Conservation (phyloP, 768 basidiomycete genomes). For the Serpula lacrymans region DNA sequence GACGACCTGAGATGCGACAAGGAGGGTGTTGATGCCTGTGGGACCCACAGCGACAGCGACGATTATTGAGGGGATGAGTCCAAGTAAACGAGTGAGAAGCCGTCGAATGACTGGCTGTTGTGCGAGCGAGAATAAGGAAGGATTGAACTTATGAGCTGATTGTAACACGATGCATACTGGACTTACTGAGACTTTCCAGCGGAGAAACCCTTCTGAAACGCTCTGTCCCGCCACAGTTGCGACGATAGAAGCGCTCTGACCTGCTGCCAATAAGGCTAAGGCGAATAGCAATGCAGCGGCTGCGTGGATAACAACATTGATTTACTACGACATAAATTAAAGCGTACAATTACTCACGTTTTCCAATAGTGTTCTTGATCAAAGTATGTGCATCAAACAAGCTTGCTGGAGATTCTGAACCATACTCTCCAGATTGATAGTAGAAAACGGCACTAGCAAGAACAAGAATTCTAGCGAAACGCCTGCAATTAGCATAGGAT, state of each 20-base stretch:
- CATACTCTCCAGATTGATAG: constrained; percentile 40
- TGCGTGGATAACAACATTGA: constrained; percentile 25
- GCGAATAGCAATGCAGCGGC: constrained; percentile 88
- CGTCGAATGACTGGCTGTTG: constrained; percentile 72
- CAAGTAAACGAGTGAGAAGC: constrained; percentile 76
- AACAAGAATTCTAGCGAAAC: constrained; percentile 62
- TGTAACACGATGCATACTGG: too few species aligned
- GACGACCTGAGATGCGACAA: constrained; percentile 85
- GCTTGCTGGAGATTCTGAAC: constrained; percentile 53
- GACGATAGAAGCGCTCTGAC: constrained; percentile 87
- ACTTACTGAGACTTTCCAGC: constrained; percentile 75
- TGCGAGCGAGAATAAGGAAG: constrained; percentile 13
- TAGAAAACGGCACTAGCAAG: constrained; percentile 82
- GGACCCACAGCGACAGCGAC: constrained; percentile 74
- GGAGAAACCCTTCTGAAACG: constrained; percentile 86
- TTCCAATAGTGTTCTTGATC: constrained; percentile 63
- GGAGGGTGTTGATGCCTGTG: constrained; percentile 66
- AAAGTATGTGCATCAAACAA: constrained; percentile 83
- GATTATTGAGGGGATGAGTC: constrained; percentile 77
- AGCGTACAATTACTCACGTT: constrained; percentile 40
- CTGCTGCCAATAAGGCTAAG: constrained; percentile 76
- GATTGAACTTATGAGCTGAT: constrained; percentile 20
- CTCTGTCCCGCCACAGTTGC: constrained; percentile 90
- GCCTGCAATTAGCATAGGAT: not conserved
- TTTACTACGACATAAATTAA: not conserved